These are phyloP conservation scores for Plasmodium coatneyi DNA, from an alignment of 169 alveolate genomes.

Conservation along the genomic window DNA sequence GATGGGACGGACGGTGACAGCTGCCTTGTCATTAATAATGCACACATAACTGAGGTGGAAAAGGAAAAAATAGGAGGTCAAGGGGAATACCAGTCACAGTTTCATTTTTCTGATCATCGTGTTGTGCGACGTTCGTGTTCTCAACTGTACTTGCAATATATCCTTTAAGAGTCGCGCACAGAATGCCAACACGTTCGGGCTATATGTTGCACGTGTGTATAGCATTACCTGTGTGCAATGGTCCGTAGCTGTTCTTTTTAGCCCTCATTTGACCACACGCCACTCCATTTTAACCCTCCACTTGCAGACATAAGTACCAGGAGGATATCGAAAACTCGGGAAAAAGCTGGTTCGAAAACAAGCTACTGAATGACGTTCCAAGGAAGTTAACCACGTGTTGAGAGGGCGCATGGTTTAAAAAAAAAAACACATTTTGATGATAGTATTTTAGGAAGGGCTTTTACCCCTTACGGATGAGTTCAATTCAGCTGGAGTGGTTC, in stretches of 20 bases:
- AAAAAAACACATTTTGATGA: background rate
- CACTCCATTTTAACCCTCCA: background rate
- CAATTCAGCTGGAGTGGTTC: no score
- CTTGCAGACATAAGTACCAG: background rate
- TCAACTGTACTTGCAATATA: no score
- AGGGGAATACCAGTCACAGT: no score
- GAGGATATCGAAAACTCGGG: slow-evolving; percentile 47
- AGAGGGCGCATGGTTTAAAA: background rate
- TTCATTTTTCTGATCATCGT: background rate
- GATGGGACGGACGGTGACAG: no score
- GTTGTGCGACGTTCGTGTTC: no score
- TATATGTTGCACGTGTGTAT: no score
- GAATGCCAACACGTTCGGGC: no score
- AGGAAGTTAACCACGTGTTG: slow-evolving; percentile 33
- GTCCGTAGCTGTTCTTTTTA: background rate
- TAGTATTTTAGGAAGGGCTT: background rate
- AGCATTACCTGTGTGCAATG: background rate
- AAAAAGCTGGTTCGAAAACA: slow-evolving; percentile 41
- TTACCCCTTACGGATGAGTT: background rate
- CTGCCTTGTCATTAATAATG: no score
- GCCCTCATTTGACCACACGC: background rate
- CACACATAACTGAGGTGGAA: background rate
- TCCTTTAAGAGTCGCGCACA: no score
- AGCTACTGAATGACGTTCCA: slow-evolving; percentile 67
- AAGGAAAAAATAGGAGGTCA: background rate